Conservation (phyloP, 2,329 filamentous ascomycete genomes). For the Fusarium sp. region DNA sequence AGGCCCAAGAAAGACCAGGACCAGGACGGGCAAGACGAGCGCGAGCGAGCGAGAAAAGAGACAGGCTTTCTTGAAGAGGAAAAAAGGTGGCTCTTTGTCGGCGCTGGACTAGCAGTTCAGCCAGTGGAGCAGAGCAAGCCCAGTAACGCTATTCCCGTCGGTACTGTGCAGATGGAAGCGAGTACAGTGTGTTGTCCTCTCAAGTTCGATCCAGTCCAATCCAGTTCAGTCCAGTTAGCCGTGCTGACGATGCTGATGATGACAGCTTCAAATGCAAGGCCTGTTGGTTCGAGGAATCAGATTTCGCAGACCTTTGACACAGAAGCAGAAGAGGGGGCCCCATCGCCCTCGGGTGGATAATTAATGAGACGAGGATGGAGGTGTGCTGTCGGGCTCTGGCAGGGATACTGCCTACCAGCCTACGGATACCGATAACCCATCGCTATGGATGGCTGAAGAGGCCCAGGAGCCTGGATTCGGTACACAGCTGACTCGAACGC, state of each 20-base stretch:
- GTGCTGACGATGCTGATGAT: not conserved
- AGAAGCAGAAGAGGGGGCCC: not conserved
- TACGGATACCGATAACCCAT: not conserved
- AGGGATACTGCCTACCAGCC: not conserved
- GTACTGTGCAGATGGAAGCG: constrained; percentile 20
- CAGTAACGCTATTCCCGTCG: constrained; percentile 16
- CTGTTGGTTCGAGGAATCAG: not conserved
- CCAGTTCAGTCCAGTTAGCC: not conserved
- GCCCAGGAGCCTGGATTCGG: constrained; percentile 46
- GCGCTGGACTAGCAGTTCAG: constrained; percentile 3
- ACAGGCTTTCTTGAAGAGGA: constrained; percentile 1
- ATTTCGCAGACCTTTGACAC: not conserved
- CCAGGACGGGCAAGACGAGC: not conserved
- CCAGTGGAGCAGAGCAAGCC: not conserved
- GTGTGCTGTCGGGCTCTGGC: not conserved
- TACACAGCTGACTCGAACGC: constrained; percentile 44
- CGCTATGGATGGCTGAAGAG: constrained; percentile 29
- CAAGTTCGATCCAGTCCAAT: not conserved
- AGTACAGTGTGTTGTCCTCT: constrained; percentile 21
- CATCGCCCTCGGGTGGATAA: not conserved
- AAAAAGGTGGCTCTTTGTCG: constrained; percentile 4
- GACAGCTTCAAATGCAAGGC: constrained; percentile 1
- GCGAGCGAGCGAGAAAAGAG: constrained; percentile 11
- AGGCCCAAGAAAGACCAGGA: constrained; percentile 2
- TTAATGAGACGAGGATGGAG: not conserved